These are phyloP conservation scores for Hydnomerulius pinastri DNA, from an alignment of 768 basidiomycete species.

Conservation along the genomic window DNA sequence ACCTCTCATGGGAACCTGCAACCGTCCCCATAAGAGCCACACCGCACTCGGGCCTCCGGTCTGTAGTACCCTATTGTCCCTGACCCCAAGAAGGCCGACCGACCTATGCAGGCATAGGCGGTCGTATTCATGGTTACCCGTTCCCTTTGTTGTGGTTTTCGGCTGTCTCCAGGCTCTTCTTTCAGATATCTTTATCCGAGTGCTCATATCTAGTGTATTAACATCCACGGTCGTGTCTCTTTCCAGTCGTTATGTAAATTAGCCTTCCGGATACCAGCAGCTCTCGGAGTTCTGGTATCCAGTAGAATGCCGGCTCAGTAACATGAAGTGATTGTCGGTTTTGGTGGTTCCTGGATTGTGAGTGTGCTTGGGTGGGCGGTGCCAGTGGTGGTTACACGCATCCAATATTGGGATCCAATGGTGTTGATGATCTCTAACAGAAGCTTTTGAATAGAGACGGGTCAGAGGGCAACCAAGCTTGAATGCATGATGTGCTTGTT, in stretches of 20 bases:
- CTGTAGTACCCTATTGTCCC: background rate
- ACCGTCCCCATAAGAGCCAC: background rate
- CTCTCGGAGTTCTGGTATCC: background rate
- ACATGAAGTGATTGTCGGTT: background rate
- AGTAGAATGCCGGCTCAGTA: background rate
- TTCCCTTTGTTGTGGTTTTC: background rate
- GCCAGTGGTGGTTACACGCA: too few species aligned
- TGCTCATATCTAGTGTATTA: background rate
- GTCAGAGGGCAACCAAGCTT: too few species aligned
- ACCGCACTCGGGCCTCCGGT: background rate
- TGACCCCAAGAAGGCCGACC: background rate
- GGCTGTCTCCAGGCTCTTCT: background rate
- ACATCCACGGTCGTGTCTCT: background rate
- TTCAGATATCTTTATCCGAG: background rate
- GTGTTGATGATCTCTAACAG: too few species aligned
- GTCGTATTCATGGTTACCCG: background rate
- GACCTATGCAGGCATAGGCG: background rate
- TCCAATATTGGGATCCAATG: too few species aligned
- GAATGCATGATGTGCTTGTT: too few species aligned
- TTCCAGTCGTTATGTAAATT: slow-evolving; percentile 1
- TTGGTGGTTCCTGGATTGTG: background rate
- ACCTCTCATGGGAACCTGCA: too few species aligned
- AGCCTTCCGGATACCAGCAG: background rate
- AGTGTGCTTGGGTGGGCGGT: background rate
- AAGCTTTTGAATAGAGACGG: too few species aligned